Base-by-base conservation (phyloP, 1,139 yeast genomes). In the Hansenula sp. region DNA sequence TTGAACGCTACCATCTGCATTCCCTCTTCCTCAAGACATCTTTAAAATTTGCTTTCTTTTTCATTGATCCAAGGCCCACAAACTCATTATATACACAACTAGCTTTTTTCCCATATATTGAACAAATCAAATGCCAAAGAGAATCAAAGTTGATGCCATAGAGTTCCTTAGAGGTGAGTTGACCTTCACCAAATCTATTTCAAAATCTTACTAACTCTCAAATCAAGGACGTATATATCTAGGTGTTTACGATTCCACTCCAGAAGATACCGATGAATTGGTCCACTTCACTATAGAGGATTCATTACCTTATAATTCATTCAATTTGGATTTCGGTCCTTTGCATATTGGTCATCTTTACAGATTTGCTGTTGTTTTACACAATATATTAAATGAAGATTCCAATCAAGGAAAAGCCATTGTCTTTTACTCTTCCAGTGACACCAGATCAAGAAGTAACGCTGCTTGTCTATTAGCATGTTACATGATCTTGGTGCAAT, bases 291-390 rank as follows among this genome's bases (percentile, higher is more conserved):
- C 97, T 0, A 86, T 92, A 4, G 98, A 92, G 57, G 95, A 90
- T 53, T 80, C 90, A 1, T 73, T 92, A 38, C 94, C 95, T 6
- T 92, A 92, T 62, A 92, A 92, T 59, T 75, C 95, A 13, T 92
- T 92, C 67, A 96, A 92, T 61, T 75, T 90, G 51, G 98, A 92
- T 62, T 92, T 92, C 64, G 98, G 98, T 32, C 98, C 98, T 1
- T 68, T 92, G 48, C 95, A 92, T 57, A 81, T 92, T 41, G 97
- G 97, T 1, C 95, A 85, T 61, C 68, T 92, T 45, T 92, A 92
- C 65, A 74, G 98, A 41, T 92, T 92, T 68, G 98, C 98, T 0
- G 97, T 92, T 20, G 83, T 86, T 16, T 73, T 92, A 46, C 98
- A 92, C 60, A 95, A 90, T 57, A 83, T 90, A 40, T 72, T 92